A percentile compares a stretch with the other conserved stretches of the same genome.
phyloP scores from a whole-genome alignment of 805 yeast genomes.

The Candida succiphila region DNA sequence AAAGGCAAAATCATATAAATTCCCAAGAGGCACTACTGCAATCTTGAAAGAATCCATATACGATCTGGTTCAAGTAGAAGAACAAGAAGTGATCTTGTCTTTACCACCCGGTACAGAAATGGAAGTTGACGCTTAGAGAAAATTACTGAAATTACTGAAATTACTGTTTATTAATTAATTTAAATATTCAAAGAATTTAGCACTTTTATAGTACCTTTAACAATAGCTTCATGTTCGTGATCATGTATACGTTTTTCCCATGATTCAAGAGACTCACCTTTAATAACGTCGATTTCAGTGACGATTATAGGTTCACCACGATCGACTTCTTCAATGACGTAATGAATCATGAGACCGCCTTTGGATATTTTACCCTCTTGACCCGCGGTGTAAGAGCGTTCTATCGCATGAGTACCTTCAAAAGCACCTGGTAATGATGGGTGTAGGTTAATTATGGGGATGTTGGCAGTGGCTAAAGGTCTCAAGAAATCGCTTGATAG shows the following conservation, averaged over 20 bases:
- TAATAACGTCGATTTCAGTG: slow-evolving; percentile 59
- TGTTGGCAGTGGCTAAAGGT: slow-evolving; percentile 47
- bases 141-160: not conserved
- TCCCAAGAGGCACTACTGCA: slow-evolving; percentile 91
- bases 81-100: slow-evolving; percentile 30
- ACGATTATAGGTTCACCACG: slow-evolving; percentile 85
- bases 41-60: slow-evolving; percentile 60
- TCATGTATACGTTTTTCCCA: slow-evolving; percentile 79
- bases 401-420: slow-evolving; percentile 96
- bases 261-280: slow-evolving; percentile 67
- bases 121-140: slow-evolving; percentile 36
- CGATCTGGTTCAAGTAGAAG: slow-evolving; percentile 59
- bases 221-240: slow-evolving; percentile 84
- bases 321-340: slow-evolving; percentile 94
- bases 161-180: not conserved
- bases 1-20: slow-evolving; percentile 78
- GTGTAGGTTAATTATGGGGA: slow-evolving; percentile 86
- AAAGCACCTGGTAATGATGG: slow-evolving; percentile 97
- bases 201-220: slow-evolving; percentile 75
- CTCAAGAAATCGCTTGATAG: slow-evolving; percentile 66
- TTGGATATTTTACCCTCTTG: slow-evolving; percentile 65
- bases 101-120: slow-evolving; percentile 29
- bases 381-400: slow-evolving; percentile 92
- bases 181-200: slow-evolving; percentile 24
- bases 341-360: slow-evolving; percentile 95